Conservation (phyloP, 2,329 filamentous ascomycete species). For the Emericellopsis cladophorae region DNA sequence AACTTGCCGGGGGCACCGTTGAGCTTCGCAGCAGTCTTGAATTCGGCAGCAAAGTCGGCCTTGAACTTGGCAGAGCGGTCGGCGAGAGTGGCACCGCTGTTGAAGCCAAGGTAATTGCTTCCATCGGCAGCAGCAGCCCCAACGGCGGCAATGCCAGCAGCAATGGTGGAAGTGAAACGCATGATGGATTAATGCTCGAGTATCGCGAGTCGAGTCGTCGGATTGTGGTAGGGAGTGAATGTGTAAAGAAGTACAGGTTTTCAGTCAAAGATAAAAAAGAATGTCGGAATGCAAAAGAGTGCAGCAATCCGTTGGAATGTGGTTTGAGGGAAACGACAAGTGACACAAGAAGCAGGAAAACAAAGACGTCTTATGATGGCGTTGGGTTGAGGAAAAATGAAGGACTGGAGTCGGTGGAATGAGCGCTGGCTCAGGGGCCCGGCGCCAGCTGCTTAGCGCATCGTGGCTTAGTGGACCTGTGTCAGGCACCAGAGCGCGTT, state of each 20-base stretch:
- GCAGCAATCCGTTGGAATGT: neutral
- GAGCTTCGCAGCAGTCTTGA: conserved; percentile 23
- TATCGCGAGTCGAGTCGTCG: too few species aligned
- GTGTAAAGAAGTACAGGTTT: neutral
- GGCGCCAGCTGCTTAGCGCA: too few species aligned
- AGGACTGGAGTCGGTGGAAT: too few species aligned
- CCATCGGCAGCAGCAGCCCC: too few species aligned
- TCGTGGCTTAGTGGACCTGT: too few species aligned
- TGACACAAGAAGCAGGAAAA: neutral
- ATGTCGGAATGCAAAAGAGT: conserved; percentile 2
- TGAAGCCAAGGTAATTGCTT: conserved; percentile 40
- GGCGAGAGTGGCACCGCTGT: conserved; percentile 32
- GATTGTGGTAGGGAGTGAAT: too few species aligned
- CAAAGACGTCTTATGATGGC: neutral
- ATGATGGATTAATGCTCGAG: neutral
- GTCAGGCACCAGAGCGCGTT: neutral
- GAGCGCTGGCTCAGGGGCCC: neutral
- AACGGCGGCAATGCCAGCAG: neutral
- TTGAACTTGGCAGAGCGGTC: conserved; percentile 39
- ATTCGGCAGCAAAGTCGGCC: conserved; percentile 33
- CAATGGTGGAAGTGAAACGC: neutral
- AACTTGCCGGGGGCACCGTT: conserved; percentile 35
- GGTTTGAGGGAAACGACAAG: neutral
- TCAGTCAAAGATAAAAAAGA: conserved; percentile 1
- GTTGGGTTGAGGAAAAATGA: neutral